A percentile compares a stretch with the other conserved stretches of the same genome.
phyloP scores from a whole-genome alignment of 257 asterid genomes.

The Forsythia suspensa region DNA sequence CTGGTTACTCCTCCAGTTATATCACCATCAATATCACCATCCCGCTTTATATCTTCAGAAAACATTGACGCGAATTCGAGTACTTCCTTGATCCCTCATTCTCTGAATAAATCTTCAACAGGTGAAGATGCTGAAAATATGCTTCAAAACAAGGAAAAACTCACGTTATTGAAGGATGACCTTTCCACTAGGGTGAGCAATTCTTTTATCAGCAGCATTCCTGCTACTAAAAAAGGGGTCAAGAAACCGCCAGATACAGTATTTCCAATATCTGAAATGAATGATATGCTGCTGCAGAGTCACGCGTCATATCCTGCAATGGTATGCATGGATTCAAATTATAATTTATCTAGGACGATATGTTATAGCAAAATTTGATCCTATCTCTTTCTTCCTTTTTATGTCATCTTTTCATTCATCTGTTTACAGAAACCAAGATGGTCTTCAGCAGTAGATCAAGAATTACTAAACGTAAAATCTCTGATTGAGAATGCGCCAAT shows the following conservation, averaged over 20 bases:
- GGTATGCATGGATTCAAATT: slow-evolving; percentile 43
- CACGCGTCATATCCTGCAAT: slow-evolving; percentile 41
- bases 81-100: slow-evolving; percentile 21
- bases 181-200: slow-evolving; percentile 21
- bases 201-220: slow-evolving; percentile 21
- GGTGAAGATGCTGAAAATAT: slow-evolving; percentile 23
- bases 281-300: slow-evolving; percentile 51
- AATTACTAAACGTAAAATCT: slow-evolving; percentile 43
- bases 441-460: slow-evolving; percentile 63
- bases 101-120: slow-evolving; percentile 19
- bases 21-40: slow-evolving; percentile 23
- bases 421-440: slow-evolving; percentile 62
- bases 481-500: slow-evolving; percentile 60
- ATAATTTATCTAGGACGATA: slow-evolving; percentile 1
- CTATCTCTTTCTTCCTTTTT: neutral
- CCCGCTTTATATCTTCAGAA: slow-evolving; percentile 22
- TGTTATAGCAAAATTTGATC: slow-evolving; percentile 3
- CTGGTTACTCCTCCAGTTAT: slow-evolving; percentile 20
- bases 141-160: slow-evolving; percentile 20
- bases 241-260: slow-evolving; percentile 27
- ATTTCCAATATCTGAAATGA: slow-evolving; percentile 65
- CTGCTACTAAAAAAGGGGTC: slow-evolving; percentile 24
- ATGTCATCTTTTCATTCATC: slow-evolving; percentile 15
- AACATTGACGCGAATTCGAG: slow-evolving; percentile 17
- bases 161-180: slow-evolving; percentile 12